Evolutionary conservation across 2,329 filamentous ascomycete species (phyloP), one percentile per base, ranked within the genome.

Genomic region (Juglanconis juglandina): DNA sequence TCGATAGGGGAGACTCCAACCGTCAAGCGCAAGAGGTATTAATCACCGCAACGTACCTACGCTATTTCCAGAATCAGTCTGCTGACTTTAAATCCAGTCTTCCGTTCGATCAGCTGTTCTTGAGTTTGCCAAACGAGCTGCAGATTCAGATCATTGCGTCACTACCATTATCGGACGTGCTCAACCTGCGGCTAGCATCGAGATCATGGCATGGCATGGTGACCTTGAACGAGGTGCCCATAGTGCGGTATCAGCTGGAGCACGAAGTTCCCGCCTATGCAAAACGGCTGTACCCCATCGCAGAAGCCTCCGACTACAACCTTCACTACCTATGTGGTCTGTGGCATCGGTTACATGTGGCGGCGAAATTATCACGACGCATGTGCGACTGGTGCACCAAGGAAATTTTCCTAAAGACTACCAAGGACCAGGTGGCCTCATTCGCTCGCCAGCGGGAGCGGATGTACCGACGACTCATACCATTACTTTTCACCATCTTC

Each of bases 361-460:
- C 86, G 11, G 80, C 83, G 9, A 88, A 88, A 70, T 71, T 88
- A 13, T 81, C 86, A 0, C 80, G 79, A 60, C 73, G 86, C 56
- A 87, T 88, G 72, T 85, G 84, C 64, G 82, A 86, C 65, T 85
- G 85, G 79, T 84, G 86, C 13, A 85, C 82, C 3, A 87, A 86
- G 65, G 86, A 88, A 63, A 85, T 88, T 11, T 88, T 88, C 64
- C 69, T 87, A 14, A 76, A 83, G 55, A 82, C 78, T 17, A 84
- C 83, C 0, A 82, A 83, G 61, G 72, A 77, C 4, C 80, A 86
- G 68, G 79, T 77, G 60, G 69, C 71, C 24, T 83, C 85, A 52
- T 88, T 88, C 66, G 82, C 83, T 17, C 80, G 83, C 1, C 85
- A 88, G 68, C 77, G 80, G 63, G 82, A 85, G 70, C 79, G 86